phyloP scores from a whole-genome alignment of 495 filamentous ascomycete species.

The Penicillium tannophilum region DNA sequence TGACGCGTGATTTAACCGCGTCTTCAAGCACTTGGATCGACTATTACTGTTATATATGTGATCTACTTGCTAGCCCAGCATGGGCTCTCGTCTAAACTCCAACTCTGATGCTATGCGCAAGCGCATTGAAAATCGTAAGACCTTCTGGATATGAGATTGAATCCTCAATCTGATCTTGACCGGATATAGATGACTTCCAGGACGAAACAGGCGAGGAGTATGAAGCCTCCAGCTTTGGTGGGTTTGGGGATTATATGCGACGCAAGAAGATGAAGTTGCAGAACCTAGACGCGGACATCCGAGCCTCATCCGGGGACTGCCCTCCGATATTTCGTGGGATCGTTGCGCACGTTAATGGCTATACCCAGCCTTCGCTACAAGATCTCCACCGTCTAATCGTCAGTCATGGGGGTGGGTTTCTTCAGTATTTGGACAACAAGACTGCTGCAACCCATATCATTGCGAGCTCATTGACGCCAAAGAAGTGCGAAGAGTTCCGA shows the following conservation, averaged over 20 bases:
- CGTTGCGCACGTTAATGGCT: conserved; percentile 88
- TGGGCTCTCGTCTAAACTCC: conserved; percentile 78
- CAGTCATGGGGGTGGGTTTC: conserved; percentile 85
- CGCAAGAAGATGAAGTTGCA: conserved; percentile 95
- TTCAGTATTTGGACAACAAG: conserved; percentile 94
- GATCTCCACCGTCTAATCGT: conserved; percentile 86
- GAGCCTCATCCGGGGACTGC: conserved; percentile 64
- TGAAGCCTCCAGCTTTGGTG: conserved; percentile 80
- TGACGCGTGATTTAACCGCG: conserved; percentile 26
- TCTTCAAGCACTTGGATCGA: conserved; percentile 7
- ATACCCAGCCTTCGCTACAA: conserved; percentile 87
- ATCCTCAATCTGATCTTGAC: conserved; percentile 16
- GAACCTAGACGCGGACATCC: conserved; percentile 83
- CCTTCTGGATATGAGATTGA: conserved; percentile 4
- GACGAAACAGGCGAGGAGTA: conserved; percentile 90
- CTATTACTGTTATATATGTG: conserved; percentile 18
- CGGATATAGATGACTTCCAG: conserved; percentile 54
- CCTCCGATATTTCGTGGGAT: conserved; percentile 86
- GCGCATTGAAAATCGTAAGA: conserved; percentile 71
- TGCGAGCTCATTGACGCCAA: conserved; percentile 83
- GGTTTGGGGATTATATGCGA: conserved; percentile 86
- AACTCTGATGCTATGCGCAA: conserved; percentile 80
- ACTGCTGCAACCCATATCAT: conserved; percentile 95
- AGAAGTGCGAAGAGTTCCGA: conserved; percentile 84
- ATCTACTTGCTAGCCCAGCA: conserved; percentile 43